Percentiles rank a stretch among this genome's conserved stretches.
Conservation (phyloP, 2,329 filamentous ascomycete species). For the Endocalyx cinctus region DNA sequence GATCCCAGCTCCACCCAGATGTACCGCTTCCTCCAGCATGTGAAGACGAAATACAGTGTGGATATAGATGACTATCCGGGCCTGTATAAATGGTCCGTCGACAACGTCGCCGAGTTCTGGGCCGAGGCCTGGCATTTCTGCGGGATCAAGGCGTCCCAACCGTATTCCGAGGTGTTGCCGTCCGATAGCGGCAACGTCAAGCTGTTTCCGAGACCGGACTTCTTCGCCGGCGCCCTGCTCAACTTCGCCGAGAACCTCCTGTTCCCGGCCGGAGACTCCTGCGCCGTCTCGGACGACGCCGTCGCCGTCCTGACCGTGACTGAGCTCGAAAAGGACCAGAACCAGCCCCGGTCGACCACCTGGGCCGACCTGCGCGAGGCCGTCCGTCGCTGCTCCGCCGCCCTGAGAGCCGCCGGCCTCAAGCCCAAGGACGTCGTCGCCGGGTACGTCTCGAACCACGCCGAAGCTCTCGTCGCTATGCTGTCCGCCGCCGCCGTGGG, state of each 20-base stretch:
- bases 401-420: slow-evolving; percentile 64
- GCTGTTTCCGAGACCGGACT: slow-evolving; percentile 86
- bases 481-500: slow-evolving; percentile 77
- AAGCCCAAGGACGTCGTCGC: slow-evolving; percentile 52
- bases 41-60: slow-evolving; percentile 64
- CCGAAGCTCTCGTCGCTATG: slow-evolving; percentile 82
- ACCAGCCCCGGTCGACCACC: slow-evolving; percentile 52
- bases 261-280: slow-evolving; percentile 65
- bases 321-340: slow-evolving; percentile 64
- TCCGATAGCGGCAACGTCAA: too few species aligned
- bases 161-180: slow-evolving; percentile 61
- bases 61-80: slow-evolving; percentile 62
- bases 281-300: slow-evolving; percentile 50
- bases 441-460: slow-evolving; percentile 84
- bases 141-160: slow-evolving; percentile 64
- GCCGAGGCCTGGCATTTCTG: slow-evolving; percentile 79
- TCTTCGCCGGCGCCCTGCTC: slow-evolving; percentile 73
- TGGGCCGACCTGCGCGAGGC: slow-evolving; percentile 78
- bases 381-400: slow-evolving; percentile 68
- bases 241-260: slow-evolving; percentile 97
- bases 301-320: slow-evolving; percentile 77
- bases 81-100: slow-evolving; percentile 83
- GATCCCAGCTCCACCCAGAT: slow-evolving; percentile 64
- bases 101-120: slow-evolving; percentile 76
- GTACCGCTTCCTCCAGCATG: slow-evolving; percentile 63